Conservation (phyloP, 2,329 filamentous ascomycete genomes). For the Claviceps sp. region DNA sequence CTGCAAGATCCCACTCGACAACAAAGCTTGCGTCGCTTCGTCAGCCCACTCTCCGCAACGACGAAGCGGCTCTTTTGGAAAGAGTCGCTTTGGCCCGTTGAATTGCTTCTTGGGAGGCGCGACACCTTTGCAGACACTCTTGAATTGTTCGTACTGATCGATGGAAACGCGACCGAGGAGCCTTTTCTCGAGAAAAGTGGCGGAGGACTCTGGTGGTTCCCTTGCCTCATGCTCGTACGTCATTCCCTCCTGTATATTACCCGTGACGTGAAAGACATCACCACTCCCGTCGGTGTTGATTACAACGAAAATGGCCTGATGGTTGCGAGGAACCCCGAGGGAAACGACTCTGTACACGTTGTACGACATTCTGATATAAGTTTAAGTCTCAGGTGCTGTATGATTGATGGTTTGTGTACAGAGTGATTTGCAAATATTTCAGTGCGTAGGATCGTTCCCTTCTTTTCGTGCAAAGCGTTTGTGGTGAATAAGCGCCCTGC, state of each 20-base stretch:
- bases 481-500: too few relatives aligned
- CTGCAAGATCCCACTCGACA: background rate
- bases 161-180: background rate
- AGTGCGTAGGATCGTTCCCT: too few relatives aligned
- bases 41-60: background rate
- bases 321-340: background rate
- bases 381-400: too few relatives aligned
- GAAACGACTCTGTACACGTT: background rate
- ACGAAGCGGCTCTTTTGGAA: background rate
- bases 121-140: background rate
- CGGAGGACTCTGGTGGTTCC: background rate
- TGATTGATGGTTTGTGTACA: too few relatives aligned
- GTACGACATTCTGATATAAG: background rate
- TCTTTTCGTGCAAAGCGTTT: too few relatives aligned
- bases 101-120: background rate
- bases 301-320: background rate
- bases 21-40: background rate
- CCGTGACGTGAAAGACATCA: background rate
- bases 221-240: background rate
- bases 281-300: background rate
- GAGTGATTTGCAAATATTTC: too few relatives aligned
- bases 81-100: background rate
- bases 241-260: background rate
- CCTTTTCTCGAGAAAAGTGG: background rate
- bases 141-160: background rate